Percentiles rank a stretch among this genome's conserved stretches.
Conservation (phyloP, 2,329 filamentous ascomycete species). For the Xylaria sp. region DNA sequence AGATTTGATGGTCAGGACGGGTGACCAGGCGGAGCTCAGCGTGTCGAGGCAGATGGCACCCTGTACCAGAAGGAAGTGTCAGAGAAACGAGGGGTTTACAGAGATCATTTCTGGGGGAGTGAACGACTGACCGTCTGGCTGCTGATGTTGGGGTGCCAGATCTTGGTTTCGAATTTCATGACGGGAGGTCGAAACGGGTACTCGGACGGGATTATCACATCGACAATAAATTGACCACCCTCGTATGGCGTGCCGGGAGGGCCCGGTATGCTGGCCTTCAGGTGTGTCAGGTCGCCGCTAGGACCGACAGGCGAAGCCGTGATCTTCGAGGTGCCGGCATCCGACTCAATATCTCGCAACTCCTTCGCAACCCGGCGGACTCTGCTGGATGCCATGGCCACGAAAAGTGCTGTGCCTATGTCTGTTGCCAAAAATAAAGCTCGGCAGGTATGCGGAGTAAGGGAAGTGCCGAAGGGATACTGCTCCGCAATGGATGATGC, state of each 20-base stretch:
- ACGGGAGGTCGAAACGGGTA: conserved; percentile 92
- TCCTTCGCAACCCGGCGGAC: conserved; percentile 72
- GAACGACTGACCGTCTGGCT: conserved; percentile 75
- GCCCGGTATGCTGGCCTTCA: conserved; percentile 81
- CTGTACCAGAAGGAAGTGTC: conserved; percentile 46
- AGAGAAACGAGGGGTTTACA: neutral
- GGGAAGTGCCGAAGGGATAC: too few relatives aligned
- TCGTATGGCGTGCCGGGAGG: conserved; percentile 94
- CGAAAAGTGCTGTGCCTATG: neutral
- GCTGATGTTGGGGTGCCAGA: conserved; percentile 98
- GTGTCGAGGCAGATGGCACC: conserved; percentile 97
- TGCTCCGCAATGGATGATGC: too few relatives aligned
- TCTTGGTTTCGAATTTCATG: conserved; percentile 90
- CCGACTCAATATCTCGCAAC: conserved; percentile 72
- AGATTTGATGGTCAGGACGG: conserved; percentile 94
- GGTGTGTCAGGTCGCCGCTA: conserved; percentile 71
- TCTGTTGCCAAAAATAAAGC: neutral
- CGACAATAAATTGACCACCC: conserved; percentile 78
- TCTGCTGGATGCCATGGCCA: conserved; percentile 53
- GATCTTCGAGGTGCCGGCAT: conserved; percentile 73
- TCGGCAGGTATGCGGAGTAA: neutral
- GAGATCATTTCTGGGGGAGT: neutral
- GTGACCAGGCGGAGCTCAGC: conserved; percentile 86
- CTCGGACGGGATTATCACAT: conserved; percentile 83
- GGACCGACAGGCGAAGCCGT: conserved; percentile 65